Evolutionary conservation across 257 asterid species (phyloP).

Genomic region (Solanum peruvianum): DNA sequence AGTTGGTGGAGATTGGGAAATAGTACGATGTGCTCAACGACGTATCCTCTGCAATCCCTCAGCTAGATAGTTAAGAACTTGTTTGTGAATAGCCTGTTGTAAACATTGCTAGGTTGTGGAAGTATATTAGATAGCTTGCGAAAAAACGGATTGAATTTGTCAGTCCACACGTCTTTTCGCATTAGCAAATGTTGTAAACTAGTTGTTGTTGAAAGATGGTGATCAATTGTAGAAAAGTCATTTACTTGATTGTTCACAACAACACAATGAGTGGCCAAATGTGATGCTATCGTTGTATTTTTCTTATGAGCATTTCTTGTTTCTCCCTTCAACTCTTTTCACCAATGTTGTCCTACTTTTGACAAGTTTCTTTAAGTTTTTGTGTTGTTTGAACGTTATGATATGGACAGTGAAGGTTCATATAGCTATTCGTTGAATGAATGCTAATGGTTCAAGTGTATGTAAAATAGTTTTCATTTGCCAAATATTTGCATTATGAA

Average conservation of each 20-base stretch:
- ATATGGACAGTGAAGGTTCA: neutral
- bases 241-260: neutral
- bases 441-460: neutral
- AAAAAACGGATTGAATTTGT: neutral
- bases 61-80: neutral
- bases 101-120: slow-evolving; percentile 2
- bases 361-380: neutral
- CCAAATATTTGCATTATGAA: slow-evolving; percentile 1
- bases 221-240: neutral
- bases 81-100: slow-evolving; percentile 17
- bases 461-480: neutral
- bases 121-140: slow-evolving; percentile 5
- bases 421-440: neutral
- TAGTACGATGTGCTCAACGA: slow-evolving; percentile 6
- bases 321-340: neutral
- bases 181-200: neutral
- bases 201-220: neutral
- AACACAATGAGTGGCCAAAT: neutral
- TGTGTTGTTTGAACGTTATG: neutral
- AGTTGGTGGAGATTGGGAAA: slow-evolving; percentile 1
- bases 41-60: slow-evolving; percentile 4
- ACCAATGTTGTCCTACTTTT: neutral
- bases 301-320: neutral
- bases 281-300: neutral
- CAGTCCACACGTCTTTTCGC: neutral